Base-by-base conservation (phyloP, 2,329 filamentous ascomycete species). In the Fusarium sp. region DNA sequence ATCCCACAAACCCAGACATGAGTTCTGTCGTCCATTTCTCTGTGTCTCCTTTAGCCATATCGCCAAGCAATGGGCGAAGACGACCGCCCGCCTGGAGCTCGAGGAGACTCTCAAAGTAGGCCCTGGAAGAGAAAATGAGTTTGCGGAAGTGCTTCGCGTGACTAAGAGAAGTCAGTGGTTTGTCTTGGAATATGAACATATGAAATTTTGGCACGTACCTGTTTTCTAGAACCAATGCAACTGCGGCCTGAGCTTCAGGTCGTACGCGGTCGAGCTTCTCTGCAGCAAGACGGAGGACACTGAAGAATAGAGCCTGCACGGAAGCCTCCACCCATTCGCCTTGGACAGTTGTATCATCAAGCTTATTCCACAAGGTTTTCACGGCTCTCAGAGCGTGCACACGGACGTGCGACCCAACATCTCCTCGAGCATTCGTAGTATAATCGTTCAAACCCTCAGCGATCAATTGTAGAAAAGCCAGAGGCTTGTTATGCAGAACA, bases 231-330 rank as follows among this genome's bases (percentile, higher is more conserved):
- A 84, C 77, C 51, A 88, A 73, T 9, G 83, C 82, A 51, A 92
- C 77, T 15, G 87, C 86, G 38, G 85, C 82, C 69, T 92, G 90
- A 3, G 91, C 92, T 72, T 90, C 88, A 0, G 89, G 85, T 30
- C 96, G 90, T 24, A 98, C 92, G 71, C 94, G 93, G 81, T 98
- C 96, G 5, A 98, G 87, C 80, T 97, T 98, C 82, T 99, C 96
- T 2, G 93, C 89, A 5, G 94, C 91, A 20, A 98, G 87, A 3
- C 95, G 89, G 38, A 94, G 84, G 5, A 87, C 83, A 34, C 85
- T 83, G 36, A 87, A 83, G 66, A 89, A 86, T 4, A 90, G 79
- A 34, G 75, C 75, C 17, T 79, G 76, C 17, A 86, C 75, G 5
- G 83, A 83, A 30, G 70, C 69, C 75, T 80, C 80, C 13, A 52